Conservation (phyloP, 78 protist species). For the Monocercomonoides exilis region DNA sequence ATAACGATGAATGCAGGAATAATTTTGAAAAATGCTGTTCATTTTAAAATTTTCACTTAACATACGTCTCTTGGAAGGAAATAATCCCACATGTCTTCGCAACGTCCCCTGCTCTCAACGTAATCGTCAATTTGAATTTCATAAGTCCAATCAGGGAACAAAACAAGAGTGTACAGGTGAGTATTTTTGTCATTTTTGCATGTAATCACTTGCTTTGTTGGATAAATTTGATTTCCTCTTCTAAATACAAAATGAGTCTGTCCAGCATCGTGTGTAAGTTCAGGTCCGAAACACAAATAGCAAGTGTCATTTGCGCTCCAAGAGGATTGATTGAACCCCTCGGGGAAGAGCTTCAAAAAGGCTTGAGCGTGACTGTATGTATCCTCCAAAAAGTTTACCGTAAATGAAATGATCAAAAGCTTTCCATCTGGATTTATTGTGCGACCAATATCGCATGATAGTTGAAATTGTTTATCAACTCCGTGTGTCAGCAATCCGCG, state of each 20-base stretch:
- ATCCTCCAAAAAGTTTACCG: constrained; percentile 80
- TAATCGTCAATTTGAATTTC: constrained; percentile 72
- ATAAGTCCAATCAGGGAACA: constrained; percentile 85
- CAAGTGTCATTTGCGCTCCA: constrained; percentile 65
- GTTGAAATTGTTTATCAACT: background rate
- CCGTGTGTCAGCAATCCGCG: background rate
- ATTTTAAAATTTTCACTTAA: too few species aligned
- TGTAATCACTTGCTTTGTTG: constrained; percentile 51
- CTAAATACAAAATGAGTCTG: constrained; percentile 78
- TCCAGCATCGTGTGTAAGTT: constrained; percentile 63
- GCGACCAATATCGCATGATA: constrained; percentile 17
- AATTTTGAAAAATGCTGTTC: too few species aligned
- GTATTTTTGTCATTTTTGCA: constrained; percentile 68
- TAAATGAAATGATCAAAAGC: constrained; percentile 51
- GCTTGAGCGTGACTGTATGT: constrained; percentile 59
- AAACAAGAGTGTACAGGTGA: constrained; percentile 89
- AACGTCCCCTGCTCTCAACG: background rate
- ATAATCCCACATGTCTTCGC: background rate
- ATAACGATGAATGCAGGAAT: too few species aligned
- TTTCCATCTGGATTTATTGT: background rate
- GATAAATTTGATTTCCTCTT: constrained; percentile 60
- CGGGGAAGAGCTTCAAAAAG: constrained; percentile 83
- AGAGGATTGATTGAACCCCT: constrained; percentile 33
- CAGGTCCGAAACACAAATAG: constrained; percentile 87
- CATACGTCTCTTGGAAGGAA: background rate